phyloP scores from a whole-genome alignment of 2,329 filamentous ascomycete species.

The Thelonectria discophora region DNA sequence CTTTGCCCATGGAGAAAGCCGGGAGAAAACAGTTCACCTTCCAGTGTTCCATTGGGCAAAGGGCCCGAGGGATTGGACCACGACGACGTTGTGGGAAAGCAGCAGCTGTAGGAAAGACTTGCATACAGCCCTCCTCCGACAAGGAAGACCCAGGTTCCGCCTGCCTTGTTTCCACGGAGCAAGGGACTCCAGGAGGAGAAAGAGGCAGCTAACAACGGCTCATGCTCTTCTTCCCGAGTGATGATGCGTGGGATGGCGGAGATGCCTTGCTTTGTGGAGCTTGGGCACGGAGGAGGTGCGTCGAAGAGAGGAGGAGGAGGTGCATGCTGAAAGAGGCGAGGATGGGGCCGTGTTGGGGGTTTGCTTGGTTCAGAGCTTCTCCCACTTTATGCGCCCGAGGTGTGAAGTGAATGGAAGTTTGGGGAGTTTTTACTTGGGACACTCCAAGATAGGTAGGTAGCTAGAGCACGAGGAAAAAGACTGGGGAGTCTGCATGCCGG shows the following conservation, averaged over 20 bases:
- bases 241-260: background rate
- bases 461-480: background rate
- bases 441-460: too few relatives aligned
- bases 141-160: constrained; percentile 5
- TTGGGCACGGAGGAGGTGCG: background rate
- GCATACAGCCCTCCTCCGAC: background rate
- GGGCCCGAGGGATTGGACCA: background rate
- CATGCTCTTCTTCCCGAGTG: constrained; percentile 2
- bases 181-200: constrained; percentile 4
- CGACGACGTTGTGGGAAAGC: background rate
- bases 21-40: background rate
- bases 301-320: too few relatives aligned
- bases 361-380: constrained; percentile 6
- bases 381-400: constrained; percentile 13
- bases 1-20: background rate
- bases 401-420: too few relatives aligned
- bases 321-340: background rate
- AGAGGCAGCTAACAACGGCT: constrained; percentile 12
- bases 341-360: background rate
- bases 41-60: background rate
- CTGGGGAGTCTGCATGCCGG: background rate
- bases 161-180: constrained; percentile 17
- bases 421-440: background rate
- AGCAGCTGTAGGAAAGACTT: constrained; percentile 4
- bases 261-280: constrained; percentile 16